phyloP scores from a whole-genome alignment of 805 yeast species.

The Starmerella powellii region DNA sequence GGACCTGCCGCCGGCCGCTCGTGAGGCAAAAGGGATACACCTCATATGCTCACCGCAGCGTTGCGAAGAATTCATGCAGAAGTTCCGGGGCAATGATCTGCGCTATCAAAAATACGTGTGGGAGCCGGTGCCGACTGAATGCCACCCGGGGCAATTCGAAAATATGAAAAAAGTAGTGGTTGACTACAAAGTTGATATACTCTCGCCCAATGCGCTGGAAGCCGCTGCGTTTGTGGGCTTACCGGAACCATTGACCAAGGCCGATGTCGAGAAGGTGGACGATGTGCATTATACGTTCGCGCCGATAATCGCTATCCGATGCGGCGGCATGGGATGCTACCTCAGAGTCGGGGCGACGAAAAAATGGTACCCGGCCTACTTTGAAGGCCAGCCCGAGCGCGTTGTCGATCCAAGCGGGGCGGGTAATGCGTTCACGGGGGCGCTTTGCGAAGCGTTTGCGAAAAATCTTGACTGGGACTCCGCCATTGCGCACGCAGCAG shows the following conservation, averaged over 20 bases:
- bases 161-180: conserved; percentile 14
- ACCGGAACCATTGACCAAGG: conserved; percentile 32
- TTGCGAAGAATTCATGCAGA: conserved; percentile 36
- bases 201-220: conserved; percentile 80
- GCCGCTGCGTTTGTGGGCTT: conserved; percentile 52
- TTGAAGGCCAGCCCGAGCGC: conserved; percentile 31
- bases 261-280: conserved; percentile 37
- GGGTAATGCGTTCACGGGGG: conserved; percentile 84
- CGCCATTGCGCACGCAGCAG: conserved; percentile 52
- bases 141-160: conserved; percentile 40
- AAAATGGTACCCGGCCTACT: conserved; percentile 64
- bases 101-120: conserved; percentile 43
- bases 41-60: conserved; percentile 62
- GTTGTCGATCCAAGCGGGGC: conserved; percentile 92
- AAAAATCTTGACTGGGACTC: conserved; percentile 31
- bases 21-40: conserved; percentile 42
- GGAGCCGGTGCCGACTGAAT: conserved; percentile 80
- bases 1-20: conserved; percentile 39
- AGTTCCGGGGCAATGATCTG: conserved; percentile 19
- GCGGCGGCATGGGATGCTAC: conserved; percentile 64
- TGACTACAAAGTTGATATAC: conserved; percentile 37
- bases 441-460: conserved; percentile 49
- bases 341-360: conserved; percentile 15
- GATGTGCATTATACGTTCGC: conserved; percentile 32
- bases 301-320: conserved; percentile 47